These are phyloP conservation scores for Gynandropsis gynandra DNA, from an alignment of 345 rosid genomes.

Conservation along the genomic window DNA sequence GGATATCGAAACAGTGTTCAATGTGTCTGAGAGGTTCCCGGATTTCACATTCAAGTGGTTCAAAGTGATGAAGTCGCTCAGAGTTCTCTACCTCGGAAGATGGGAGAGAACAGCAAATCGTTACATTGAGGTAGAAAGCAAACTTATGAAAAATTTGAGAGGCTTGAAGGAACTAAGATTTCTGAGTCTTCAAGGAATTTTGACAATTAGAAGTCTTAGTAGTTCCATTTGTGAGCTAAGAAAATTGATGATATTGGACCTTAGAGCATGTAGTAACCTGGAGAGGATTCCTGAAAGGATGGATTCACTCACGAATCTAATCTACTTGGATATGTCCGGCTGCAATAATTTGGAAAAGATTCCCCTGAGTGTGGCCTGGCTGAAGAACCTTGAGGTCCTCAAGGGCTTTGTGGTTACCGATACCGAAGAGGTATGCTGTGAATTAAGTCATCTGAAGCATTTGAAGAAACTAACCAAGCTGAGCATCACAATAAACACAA, in stretches of 20 bases:
- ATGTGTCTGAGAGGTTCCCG: conserved; percentile 32
- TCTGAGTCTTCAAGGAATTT: conserved; percentile 47
- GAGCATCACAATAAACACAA: conserved; percentile 22
- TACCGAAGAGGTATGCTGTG: conserved; percentile 3
- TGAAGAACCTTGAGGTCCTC: conserved; percentile 36
- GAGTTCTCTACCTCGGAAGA: conserved; percentile 35
- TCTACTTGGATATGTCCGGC: conserved; percentile 36
- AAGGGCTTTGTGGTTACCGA: conserved; percentile 48
- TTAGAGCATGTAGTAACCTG: conserved; percentile 39
- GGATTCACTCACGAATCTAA: conserved; percentile 28
- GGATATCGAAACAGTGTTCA: conserved; percentile 30
- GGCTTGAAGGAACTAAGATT: conserved; percentile 22
- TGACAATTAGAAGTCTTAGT: conserved; percentile 26
- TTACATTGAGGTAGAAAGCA: conserved; percentile 24
- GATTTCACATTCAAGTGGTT: conserved; percentile 29
- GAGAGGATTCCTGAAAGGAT: conserved; percentile 33
- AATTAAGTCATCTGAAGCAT: neutral
- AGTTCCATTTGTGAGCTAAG: conserved; percentile 16
- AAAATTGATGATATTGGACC: conserved; percentile 37
- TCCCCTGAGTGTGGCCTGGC: conserved; percentile 28
- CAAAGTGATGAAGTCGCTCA: conserved; percentile 11
- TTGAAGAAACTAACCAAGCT: conserved; percentile 27
- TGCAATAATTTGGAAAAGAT: conserved; percentile 39
- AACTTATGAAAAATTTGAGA: conserved; percentile 18
- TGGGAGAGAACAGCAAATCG: conserved; percentile 28